A percentile compares a stretch with the other conserved stretches of the same genome.
phyloP scores from a whole-genome alignment of 495 filamentous ascomycete genomes.

The Annulohypoxylon moriforme region DNA sequence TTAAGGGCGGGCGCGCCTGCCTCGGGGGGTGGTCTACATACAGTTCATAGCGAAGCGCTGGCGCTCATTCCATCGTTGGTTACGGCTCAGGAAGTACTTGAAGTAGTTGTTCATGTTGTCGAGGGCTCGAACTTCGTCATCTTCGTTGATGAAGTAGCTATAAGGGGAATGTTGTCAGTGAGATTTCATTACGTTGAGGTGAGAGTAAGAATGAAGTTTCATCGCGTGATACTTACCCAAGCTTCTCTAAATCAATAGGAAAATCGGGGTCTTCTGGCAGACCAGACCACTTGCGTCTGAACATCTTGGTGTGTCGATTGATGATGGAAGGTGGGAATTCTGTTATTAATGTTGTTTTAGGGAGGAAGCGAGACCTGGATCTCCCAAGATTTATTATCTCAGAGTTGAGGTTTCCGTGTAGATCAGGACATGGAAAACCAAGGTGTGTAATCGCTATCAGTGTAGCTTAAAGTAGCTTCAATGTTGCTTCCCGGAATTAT shows the following conservation, averaged over 20 bases:
- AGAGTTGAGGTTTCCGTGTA: neutral
- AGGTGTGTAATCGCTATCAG: neutral
- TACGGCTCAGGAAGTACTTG: slow-evolving; percentile 76
- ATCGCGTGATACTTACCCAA: slow-evolving; percentile 70
- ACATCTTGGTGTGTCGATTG: slow-evolving; percentile 63
- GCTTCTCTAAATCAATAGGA: slow-evolving; percentile 67
- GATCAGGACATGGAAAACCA: neutral
- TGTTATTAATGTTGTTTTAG: neutral
- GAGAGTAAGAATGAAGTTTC: neutral
- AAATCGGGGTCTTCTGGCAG: slow-evolving; percentile 79
- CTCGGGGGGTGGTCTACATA: slow-evolving; percentile 47
- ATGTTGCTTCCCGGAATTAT: too few species aligned
- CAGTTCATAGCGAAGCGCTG: slow-evolving; percentile 77
- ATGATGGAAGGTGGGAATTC: neutral
- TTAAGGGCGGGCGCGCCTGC: neutral
- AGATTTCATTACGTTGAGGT: neutral
- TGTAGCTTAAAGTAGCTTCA: neutral
- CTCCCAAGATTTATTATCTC: neutral
- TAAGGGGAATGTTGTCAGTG: slow-evolving; percentile 17
- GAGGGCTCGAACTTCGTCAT: slow-evolving; percentile 77
- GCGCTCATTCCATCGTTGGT: slow-evolving; percentile 75
- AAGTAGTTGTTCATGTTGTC: slow-evolving; percentile 73
- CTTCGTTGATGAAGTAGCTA: slow-evolving; percentile 77
- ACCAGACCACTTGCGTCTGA: slow-evolving; percentile 68
- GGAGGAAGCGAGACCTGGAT: neutral